Evolutionary conservation across 495 filamentous ascomycete species (phyloP), one percentile per base, ranked within the genome.

Genomic region (Xylaria nigripes): DNA sequence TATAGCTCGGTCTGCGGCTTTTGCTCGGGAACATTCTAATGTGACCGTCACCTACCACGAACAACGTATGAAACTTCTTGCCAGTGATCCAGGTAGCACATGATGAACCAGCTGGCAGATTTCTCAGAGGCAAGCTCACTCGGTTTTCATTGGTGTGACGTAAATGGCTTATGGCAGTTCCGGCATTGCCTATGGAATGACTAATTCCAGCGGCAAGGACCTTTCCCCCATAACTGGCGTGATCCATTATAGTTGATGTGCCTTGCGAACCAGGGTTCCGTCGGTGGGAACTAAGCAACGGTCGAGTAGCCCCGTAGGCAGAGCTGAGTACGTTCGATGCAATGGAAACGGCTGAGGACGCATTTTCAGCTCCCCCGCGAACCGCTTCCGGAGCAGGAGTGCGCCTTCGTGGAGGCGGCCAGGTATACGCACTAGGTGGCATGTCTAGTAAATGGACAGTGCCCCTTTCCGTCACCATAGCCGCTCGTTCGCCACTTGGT

Each of bases 381-480:
- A 72, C 73, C 23, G 61, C 64, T n/a, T 76, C 69, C 19, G 73
- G 65, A 18, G 73, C 61, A 16, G 72, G 76, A 25, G 70, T 70
- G 18, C 70, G 62, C 48, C 86, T 84, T 43, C 86, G 87, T 51
- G 85, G 83, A 41, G 91, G 91, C 27, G 91, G 91, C 92, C 91
- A 96, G 40, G 86, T 82, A 53, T 89, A 90, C 3, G 90, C 88
- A 47, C 80, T 86, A 23, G 81, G 71, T n/a, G 89, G 87, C 44
- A 96, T 71, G 60, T 95, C 87, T 59, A 93, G 83, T 22, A 95
- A 81, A 68, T 98, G 93, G 4, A 96, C 83, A 2, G 93, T 98
- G n/a, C 92, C 89, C 58, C 87, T 86, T 53, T 92, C 85, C 9
- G 92, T 96, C 43, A 95, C 80, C 63, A 98, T 81, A 12, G 91